Conservation (phyloP, 2,329 filamentous ascomycete genomes). For the Exophiala mesophila region DNA sequence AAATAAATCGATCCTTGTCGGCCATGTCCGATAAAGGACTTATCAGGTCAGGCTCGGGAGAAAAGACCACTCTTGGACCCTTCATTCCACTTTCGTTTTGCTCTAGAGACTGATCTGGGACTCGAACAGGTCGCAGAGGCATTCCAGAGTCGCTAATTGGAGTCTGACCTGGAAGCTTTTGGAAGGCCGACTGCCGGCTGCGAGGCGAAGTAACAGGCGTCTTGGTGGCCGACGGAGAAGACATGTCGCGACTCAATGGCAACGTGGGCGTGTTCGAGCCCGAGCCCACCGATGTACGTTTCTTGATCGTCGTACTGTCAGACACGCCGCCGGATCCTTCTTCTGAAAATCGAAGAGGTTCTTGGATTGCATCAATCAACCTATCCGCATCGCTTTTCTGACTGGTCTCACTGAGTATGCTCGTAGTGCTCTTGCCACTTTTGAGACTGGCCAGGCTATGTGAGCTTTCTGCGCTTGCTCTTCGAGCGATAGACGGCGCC, state of each 20-base stretch:
- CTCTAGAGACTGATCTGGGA: slow-evolving; percentile 22
- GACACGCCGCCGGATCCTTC: background rate
- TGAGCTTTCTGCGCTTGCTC: slow-evolving; percentile 31
- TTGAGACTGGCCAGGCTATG: slow-evolving; percentile 32
- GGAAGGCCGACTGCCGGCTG: slow-evolving; percentile 22
- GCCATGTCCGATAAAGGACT: slow-evolving; percentile 8
- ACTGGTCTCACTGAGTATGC: slow-evolving; percentile 25
- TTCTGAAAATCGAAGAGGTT: slow-evolving; percentile 28
- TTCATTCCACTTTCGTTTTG: slow-evolving; percentile 1
- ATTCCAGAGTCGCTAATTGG: slow-evolving; percentile 34
- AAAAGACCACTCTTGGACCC: slow-evolving; percentile 10
- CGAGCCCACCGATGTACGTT: background rate
- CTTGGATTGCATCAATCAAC: slow-evolving; percentile 40
- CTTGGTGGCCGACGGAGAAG: background rate
- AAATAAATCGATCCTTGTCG: slow-evolving; percentile 3
- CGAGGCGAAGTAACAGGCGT: slow-evolving; percentile 12
- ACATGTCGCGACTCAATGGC: background rate
- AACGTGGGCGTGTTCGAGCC: background rate
- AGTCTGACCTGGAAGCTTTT: slow-evolving; percentile 26
- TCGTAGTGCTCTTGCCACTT: slow-evolving; percentile 25
- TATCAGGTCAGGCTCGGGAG: slow-evolving; percentile 12
- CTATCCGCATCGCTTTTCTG: slow-evolving; percentile 37
- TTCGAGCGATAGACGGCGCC: slow-evolving; percentile 25
- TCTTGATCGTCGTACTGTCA: background rate
- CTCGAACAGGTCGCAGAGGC: slow-evolving; percentile 30